phyloP scores from a whole-genome alignment of 1,284 basidiomycete species.

The Sphagnurus paluster region DNA sequence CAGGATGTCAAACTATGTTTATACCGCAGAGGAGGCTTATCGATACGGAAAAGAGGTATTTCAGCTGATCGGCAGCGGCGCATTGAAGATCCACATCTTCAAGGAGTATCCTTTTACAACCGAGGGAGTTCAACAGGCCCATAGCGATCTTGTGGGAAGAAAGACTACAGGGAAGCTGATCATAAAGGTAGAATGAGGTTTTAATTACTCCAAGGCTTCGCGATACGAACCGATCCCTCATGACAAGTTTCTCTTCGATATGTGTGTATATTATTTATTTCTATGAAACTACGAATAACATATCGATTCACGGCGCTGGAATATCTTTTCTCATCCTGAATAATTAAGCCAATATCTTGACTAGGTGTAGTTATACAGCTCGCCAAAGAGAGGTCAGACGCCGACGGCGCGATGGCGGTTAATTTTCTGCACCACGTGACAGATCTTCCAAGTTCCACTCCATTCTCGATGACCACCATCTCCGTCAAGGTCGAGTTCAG shows the following conservation, averaged over 20 bases:
- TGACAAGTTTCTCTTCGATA: neutral
- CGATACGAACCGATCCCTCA: neutral
- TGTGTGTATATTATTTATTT: neutral
- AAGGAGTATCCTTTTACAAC: slow-evolving; percentile 84
- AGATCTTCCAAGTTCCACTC: neutral
- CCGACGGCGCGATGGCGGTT: no score
- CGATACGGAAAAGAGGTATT: slow-evolving; percentile 72
- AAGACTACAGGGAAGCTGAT: slow-evolving; percentile 84
- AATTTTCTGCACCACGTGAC: neutral
- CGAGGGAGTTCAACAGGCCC: slow-evolving; percentile 78
- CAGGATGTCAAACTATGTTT: slow-evolving; percentile 68
- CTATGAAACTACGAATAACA: neutral
- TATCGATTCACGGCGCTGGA: no score
- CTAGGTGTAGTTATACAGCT: no score
- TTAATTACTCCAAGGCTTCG: no score
- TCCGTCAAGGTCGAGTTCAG: slow-evolving; percentile 67
- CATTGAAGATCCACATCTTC: slow-evolving; percentile 71
- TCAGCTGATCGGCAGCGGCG: slow-evolving; percentile 57
- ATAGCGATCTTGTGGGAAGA: slow-evolving; percentile 78
- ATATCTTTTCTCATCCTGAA: no score
- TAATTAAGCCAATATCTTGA: no score
- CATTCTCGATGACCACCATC: slow-evolving; percentile 22
- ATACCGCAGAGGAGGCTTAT: slow-evolving; percentile 70
- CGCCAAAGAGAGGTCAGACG: no score
- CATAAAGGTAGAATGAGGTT: slow-evolving; percentile 52